Base-by-base conservation (phyloP, 345 rosid genomes). In the Noccaea bulbosa region DNA sequence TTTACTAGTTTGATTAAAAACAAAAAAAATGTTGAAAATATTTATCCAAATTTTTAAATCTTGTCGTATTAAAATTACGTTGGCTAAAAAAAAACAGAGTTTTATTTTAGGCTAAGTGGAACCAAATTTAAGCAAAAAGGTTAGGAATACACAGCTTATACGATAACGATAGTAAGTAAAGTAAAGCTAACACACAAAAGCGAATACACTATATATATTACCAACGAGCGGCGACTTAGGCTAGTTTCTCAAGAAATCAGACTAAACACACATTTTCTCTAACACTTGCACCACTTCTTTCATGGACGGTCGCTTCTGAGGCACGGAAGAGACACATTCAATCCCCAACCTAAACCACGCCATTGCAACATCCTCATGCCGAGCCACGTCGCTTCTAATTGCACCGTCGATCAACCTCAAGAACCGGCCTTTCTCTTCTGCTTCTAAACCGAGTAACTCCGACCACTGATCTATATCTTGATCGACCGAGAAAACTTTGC, bases 291-390 rank as follows among this genome's bases (percentile, higher is more conserved):
- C 71, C 7, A 78, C 92, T 74, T 94, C 99, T 67, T 83, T 94
- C 93, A 94, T 89, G 62, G 85, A 53, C 6, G 97, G 96, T 85
- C 99, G 91, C 80, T 79, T 91, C 27, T 84, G 89, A 33, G 99
- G 84, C 58, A 63, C 78, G 65, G 83, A 75, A 8, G 85, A 81
- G 40, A 84, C 90, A 75, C 99, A 94, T 6, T 83, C 71, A 73
- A 89, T 79, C 65, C 89, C 96, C 75, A 94, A 63, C 78, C 78
- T 88, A 54, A 94, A 82, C 46, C 91, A 86, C 3, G 80, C 78
- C 78, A 83, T 5, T 72, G 82, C 38, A 55, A 64, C 82, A 6
- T 89, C 96, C 57, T 89, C 97, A 8, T 76, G 48, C 3, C 67
- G 74, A 55, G 79, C 91, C 81, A 83, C 78, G 5, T 89, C 88